These are phyloP conservation scores for Colletotrichum somersetense DNA, from an alignment of 2,329 filamentous ascomycete genomes.

Conservation along the genomic window DNA sequence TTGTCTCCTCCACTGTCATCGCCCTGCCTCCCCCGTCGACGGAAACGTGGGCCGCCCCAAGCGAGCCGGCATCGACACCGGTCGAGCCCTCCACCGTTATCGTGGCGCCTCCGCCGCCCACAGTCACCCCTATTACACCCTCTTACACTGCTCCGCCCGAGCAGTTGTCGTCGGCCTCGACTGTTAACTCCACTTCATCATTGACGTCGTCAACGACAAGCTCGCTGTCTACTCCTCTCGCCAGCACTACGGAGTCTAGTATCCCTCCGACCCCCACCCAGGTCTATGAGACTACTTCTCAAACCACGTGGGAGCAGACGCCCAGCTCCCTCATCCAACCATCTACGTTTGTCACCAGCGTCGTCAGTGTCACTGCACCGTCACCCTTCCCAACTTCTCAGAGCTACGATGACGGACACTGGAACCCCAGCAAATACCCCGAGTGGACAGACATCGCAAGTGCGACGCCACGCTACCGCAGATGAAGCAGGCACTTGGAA, in stretches of 20 bases:
- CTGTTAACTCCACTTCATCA: conserved; percentile 26
- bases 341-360: conserved; percentile 43
- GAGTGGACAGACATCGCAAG: conserved; percentile 56
- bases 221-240: background rate
- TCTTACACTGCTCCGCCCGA: conserved; percentile 22
- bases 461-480: conserved; percentile 37
- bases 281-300: conserved; percentile 41
- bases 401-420: conserved; percentile 58
- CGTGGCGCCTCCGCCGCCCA: conserved; percentile 15
- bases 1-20: background rate
- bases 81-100: background rate
- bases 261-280: conserved; percentile 11
- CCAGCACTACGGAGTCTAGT: background rate
- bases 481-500: background rate
- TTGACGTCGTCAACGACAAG: conserved; percentile 18
- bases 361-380: conserved; percentile 37
- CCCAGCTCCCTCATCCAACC: conserved; percentile 26
- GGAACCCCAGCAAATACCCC: conserved; percentile 60
- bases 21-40: background rate
- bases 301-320: conserved; percentile 38
- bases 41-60: background rate
- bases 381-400: conserved; percentile 44
- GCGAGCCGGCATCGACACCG: conserved; percentile 15
- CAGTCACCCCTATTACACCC: conserved; percentile 18
- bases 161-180: conserved; percentile 17